phyloP scores from a whole-genome alignment of 192 early-diverging fungal species.

The Entomortierella lignicola region DNA sequence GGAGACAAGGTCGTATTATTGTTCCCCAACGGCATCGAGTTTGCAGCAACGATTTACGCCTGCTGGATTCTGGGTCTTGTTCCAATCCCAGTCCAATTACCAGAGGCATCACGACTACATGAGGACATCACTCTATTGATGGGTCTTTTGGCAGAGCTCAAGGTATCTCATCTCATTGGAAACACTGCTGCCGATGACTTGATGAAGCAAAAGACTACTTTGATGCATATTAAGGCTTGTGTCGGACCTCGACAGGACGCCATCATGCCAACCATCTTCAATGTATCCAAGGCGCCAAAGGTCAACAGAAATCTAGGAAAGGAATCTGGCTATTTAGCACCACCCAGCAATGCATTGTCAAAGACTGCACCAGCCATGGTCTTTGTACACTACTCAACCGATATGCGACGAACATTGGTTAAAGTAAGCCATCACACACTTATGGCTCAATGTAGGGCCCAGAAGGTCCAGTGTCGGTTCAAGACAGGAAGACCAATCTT shows the following conservation, averaged over 20 bases:
- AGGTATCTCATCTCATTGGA: slow-evolving; percentile 66
- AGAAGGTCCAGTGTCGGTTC: slow-evolving; percentile 71
- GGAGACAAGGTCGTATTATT: slow-evolving; percentile 72
- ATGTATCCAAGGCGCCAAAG: slow-evolving; percentile 76
- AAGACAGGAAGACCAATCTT: slow-evolving; percentile 58
- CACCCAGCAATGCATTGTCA: slow-evolving; percentile 17
- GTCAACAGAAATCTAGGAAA: slow-evolving; percentile 65
- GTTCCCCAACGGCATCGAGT: slow-evolving; percentile 77
- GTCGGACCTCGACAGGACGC: slow-evolving; percentile 51
- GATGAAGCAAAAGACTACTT: slow-evolving; percentile 71
- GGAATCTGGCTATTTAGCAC: slow-evolving; percentile 62
- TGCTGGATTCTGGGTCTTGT: slow-evolving; percentile 84
- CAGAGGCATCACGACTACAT: slow-evolving; percentile 69
- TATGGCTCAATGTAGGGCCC: slow-evolving; percentile 69
- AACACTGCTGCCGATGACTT: slow-evolving; percentile 74
- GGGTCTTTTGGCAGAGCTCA: slow-evolving; percentile 71
- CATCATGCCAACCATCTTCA: slow-evolving; percentile 70
- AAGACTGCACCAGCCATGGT: slow-evolving; percentile 67
- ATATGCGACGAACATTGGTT: slow-evolving; percentile 59
- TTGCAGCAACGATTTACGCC: slow-evolving; percentile 77
- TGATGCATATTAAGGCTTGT: slow-evolving; percentile 65
- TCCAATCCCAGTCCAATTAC: slow-evolving; percentile 75
- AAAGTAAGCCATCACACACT: slow-evolving; percentile 66
- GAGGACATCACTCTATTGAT: slow-evolving; percentile 80
- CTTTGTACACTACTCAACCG: slow-evolving; percentile 61